Evolutionary conservation across 306 rosid species (phyloP).

Genomic region (Myrica gale): DNA sequence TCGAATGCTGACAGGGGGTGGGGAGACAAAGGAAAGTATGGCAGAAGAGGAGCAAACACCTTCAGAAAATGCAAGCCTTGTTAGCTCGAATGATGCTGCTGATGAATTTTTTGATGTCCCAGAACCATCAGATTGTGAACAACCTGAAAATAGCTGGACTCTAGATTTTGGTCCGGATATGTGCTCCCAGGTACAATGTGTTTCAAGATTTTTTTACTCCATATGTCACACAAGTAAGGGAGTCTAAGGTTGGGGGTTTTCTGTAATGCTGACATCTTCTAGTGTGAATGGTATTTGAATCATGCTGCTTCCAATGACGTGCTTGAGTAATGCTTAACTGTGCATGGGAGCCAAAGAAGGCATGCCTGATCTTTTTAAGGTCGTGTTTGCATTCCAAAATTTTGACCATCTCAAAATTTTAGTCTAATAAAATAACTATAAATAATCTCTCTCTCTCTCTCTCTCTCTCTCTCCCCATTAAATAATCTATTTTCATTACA

Average conservation of each 20-base stretch:
- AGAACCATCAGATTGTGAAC: constrained; percentile 57
- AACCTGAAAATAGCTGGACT: constrained; percentile 51
- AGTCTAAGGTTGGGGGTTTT: background rate
- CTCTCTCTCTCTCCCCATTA: too few species aligned
- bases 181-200: constrained; percentile 37
- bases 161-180: constrained; percentile 43
- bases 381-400: too few species aligned
- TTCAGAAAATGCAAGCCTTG: constrained; percentile 53
- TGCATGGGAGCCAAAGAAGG: background rate
- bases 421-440: too few species aligned
- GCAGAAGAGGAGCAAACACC: constrained; percentile 45
- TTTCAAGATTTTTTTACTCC: constrained; percentile 11
- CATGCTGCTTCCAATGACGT: background rate
- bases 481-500: too few species aligned
- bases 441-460: too few species aligned
- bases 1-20: constrained; percentile 33
- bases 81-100: constrained; percentile 50
- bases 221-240: constrained; percentile 6
- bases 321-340: background rate
- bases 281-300: background rate
- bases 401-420: too few species aligned
- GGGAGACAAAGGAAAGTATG: constrained; percentile 32
- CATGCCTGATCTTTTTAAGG: background rate
- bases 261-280: background rate
- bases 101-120: constrained; percentile 86